phyloP scores from a whole-genome alignment of 257 asterid species.

The Cinchona pubescens region DNA sequence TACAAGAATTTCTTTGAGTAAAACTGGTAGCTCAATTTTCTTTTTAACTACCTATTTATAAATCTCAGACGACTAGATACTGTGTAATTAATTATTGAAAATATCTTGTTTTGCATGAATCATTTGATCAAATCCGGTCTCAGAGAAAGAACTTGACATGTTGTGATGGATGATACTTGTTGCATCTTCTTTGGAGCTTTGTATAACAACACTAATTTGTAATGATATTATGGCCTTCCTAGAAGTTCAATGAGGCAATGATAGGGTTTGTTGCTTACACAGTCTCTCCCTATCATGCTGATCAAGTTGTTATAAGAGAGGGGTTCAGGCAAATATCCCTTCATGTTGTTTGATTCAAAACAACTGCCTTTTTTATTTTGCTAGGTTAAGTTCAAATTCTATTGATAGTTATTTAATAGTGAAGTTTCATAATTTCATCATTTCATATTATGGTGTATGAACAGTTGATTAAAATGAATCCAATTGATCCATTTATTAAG shows the following conservation, averaged over 20 bases:
- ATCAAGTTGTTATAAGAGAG: constrained; percentile 63
- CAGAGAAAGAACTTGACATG: too few species aligned
- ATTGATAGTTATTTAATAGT: neutral
- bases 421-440: too few species aligned
- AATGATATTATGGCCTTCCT: constrained; percentile 53
- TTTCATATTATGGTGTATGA: too few species aligned
- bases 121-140: constrained; percentile 41
- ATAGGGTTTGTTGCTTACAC: too few species aligned
- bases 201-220: constrained; percentile 43
- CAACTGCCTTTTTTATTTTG: constrained; percentile 37
- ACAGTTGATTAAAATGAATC: too few species aligned
- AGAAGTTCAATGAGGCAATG: constrained; percentile 58
- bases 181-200: too few species aligned
- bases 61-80: too few species aligned
- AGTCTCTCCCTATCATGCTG: too few species aligned
- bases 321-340: constrained; percentile 59
- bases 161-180: constrained; percentile 62
- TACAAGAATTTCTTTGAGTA: neutral
- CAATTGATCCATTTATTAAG: too few species aligned
- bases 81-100: neutral
- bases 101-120: neutral
- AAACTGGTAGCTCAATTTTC: too few species aligned
- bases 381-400: constrained; percentile 41
- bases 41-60: too few species aligned
- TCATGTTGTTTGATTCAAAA: constrained; percentile 61